Percentiles rank a stretch among this genome's conserved stretches.
These are phyloP conservation scores for Boechera stricta DNA, from an alignment of 345 rosid species.

Conservation along the genomic window DNA sequence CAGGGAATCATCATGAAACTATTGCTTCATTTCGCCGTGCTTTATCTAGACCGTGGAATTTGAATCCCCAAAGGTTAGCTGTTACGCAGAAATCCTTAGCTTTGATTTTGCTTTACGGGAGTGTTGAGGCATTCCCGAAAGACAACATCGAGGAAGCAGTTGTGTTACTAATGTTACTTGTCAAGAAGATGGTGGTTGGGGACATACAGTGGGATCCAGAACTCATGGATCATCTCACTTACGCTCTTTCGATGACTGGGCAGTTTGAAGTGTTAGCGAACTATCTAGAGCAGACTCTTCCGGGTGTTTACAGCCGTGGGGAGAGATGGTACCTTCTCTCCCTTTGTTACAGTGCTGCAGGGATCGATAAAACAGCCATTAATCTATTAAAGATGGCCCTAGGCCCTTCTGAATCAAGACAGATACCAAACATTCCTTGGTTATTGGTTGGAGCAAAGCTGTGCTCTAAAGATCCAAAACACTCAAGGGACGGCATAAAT, in stretches of 20 bases:
- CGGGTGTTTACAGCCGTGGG: slow-evolving; percentile 67
- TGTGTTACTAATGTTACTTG: slow-evolving; percentile 71
- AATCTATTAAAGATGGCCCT: slow-evolving; percentile 71
- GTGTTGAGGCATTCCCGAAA: slow-evolving; percentile 68
- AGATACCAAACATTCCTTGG: slow-evolving; percentile 57
- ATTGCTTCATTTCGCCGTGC: slow-evolving; percentile 72
- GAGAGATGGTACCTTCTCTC: slow-evolving; percentile 95
- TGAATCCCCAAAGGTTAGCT: slow-evolving; percentile 77
- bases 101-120: slow-evolving; percentile 72
- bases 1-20: slow-evolving; percentile 75
- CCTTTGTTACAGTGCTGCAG: slow-evolving; percentile 83
- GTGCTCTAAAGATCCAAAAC: slow-evolving; percentile 68
- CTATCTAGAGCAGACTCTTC: slow-evolving; percentile 77
- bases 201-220: slow-evolving; percentile 85
- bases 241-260: slow-evolving; percentile 76
- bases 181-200: slow-evolving; percentile 66
- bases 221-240: slow-evolving; percentile 80
- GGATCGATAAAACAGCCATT: slow-evolving; percentile 69
- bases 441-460: slow-evolving; percentile 81
- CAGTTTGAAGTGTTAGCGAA: slow-evolving; percentile 69
- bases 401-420: slow-evolving; percentile 74
- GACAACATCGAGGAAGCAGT: slow-evolving; percentile 82
- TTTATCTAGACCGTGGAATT: slow-evolving; percentile 83
- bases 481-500: slow-evolving; percentile 66
- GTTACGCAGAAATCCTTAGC: slow-evolving; percentile 81